Conservation (phyloP, 2,329 filamentous ascomycete genomes). For the Cladosporium sp. region DNA sequence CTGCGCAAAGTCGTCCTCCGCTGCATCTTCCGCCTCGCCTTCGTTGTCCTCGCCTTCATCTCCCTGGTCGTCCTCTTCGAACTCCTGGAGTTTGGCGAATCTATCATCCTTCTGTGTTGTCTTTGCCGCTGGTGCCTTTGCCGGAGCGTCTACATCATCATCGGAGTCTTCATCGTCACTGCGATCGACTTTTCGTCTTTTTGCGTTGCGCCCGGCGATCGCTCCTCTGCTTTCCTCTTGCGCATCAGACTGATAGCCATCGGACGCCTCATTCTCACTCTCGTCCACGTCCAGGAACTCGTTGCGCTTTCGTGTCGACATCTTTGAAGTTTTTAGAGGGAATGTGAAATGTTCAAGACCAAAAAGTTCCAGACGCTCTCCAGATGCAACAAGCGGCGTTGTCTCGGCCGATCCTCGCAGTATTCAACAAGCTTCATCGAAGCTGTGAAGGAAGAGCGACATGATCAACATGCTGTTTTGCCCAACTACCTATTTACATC, state of each 20-base stretch:
- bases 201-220: slow-evolving; percentile 45
- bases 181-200: slow-evolving; percentile 57
- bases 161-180: slow-evolving; percentile 34
- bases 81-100: slow-evolving; percentile 18
- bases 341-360: background rate
- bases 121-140: slow-evolving; percentile 14
- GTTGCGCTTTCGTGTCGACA: slow-evolving; percentile 67
- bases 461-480: too few relatives aligned
- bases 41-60: slow-evolving; percentile 21
- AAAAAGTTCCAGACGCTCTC: background rate
- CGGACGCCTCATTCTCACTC: slow-evolving; percentile 40
- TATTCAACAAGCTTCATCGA: too few relatives aligned
- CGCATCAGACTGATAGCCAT: slow-evolving; percentile 61
- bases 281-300: slow-evolving; percentile 58
- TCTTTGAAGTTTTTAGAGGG: slow-evolving; percentile 31
- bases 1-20: slow-evolving; percentile 5
- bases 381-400: too few relatives aligned
- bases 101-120: slow-evolving; percentile 15
- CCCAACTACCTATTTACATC: too few relatives aligned
- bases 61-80: slow-evolving; percentile 24
- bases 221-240: slow-evolving; percentile 63
- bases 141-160: slow-evolving; percentile 16
- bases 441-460: too few relatives aligned
- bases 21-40: slow-evolving; percentile 15
- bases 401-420: too few relatives aligned